Percentiles rank a stretch among this genome's conserved stretches.
Conservation (phyloP, 2,329 filamentous ascomycete genomes). For the Talaromyces atroroseus region DNA sequence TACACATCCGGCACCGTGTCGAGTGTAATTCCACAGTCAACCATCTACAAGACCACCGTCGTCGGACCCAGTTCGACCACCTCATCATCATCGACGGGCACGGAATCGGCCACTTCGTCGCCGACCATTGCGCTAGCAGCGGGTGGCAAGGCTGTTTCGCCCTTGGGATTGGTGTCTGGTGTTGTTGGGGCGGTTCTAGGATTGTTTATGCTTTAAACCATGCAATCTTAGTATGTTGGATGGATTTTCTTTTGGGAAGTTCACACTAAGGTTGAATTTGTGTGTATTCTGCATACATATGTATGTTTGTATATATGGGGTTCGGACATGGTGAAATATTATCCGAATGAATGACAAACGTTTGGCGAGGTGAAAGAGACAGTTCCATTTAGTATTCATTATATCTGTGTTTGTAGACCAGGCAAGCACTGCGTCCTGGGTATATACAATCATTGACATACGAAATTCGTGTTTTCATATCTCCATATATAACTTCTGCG, state of each 20-base stretch:
- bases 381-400: no score
- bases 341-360: not conserved
- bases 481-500: not conserved
- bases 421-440: no score
- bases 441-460: not conserved
- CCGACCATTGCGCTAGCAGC: constrained; percentile 4
- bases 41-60: constrained; percentile 12
- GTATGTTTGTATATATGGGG: no score
- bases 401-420: no score
- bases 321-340: not conserved
- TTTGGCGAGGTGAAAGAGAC: no score
- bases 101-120: constrained; percentile 1
- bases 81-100: not conserved
- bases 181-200: constrained; percentile 6
- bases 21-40: constrained; percentile 10
- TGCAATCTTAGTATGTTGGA: not conserved
- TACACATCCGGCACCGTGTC: constrained; percentile 4
- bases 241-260: no score
- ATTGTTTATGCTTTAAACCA: constrained; percentile 4
- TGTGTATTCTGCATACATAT: not conserved
- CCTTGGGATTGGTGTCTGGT: not conserved
- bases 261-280: not conserved
- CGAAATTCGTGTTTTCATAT: not conserved
- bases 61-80: not conserved
- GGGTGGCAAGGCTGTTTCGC: not conserved